phyloP scores from a whole-genome alignment of 345 rosid species.

The Bruguiera gymnorhiza region DNA sequence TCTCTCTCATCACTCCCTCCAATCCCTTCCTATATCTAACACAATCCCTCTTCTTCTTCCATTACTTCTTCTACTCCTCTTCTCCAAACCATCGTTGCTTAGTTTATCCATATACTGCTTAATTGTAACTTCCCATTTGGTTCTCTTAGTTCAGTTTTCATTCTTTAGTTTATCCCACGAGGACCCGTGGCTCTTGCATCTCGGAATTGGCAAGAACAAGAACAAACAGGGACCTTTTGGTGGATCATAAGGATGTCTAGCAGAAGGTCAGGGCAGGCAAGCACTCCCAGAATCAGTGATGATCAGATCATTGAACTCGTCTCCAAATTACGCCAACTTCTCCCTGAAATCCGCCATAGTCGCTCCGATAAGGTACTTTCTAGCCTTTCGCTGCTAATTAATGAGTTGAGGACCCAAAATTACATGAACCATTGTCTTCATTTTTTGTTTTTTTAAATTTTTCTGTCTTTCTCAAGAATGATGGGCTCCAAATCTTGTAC shows the following conservation, averaged over 20 bases:
- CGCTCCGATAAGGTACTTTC: constrained; percentile 71
- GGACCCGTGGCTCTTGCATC: not conserved
- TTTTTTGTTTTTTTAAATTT: not conserved
- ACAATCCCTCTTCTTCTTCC: constrained; percentile 14
- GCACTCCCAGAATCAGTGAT: constrained; percentile 72
- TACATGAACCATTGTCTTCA: not conserved
- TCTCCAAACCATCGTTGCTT: not conserved
- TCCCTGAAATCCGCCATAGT: constrained; percentile 83
- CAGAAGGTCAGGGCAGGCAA: constrained; percentile 83
- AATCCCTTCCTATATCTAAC: constrained; percentile 32
- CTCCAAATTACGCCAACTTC: constrained; percentile 76
- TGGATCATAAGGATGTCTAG: constrained; percentile 49
- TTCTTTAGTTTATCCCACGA: too few relatives aligned
- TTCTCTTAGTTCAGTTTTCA: not conserved
- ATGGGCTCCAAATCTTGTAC: not conserved
- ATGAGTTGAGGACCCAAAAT: not conserved
- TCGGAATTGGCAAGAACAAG: too few relatives aligned
- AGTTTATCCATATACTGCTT: not conserved
- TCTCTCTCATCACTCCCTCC: constrained; percentile 40
- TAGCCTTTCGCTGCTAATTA: not conserved
- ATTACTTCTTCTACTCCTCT: not conserved
- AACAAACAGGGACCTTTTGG: too few relatives aligned
- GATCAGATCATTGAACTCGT: constrained; percentile 88
- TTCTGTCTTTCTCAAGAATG: not conserved
- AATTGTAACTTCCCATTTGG: not conserved